Conservation (phyloP, 2,329 filamentous ascomycete genomes). For the Pseudocercospora fuligena region DNA sequence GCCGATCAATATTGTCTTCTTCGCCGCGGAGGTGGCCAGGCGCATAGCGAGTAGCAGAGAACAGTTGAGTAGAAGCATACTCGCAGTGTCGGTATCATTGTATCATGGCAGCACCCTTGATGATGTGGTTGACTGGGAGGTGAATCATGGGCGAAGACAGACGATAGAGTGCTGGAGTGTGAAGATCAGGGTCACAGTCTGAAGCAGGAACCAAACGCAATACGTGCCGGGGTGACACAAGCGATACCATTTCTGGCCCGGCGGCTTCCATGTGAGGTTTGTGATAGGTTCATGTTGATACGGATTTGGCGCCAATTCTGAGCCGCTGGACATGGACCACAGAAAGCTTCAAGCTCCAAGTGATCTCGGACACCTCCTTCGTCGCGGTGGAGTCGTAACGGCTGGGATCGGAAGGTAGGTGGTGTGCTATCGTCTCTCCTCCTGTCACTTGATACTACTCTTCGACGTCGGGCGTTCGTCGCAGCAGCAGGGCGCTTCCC, state of each 20-base stretch:
- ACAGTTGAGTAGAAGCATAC: too few relatives aligned
- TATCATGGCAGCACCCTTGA: background rate
- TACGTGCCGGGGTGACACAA: background rate
- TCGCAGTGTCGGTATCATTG: too few relatives aligned
- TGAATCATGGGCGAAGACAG: background rate
- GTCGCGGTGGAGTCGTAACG: background rate
- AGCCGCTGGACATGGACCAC: background rate
- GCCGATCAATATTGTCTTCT: background rate
- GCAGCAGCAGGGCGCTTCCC: background rate
- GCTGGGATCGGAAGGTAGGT: background rate
- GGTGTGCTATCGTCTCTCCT: background rate
- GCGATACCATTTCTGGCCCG: slow-evolving; percentile 1
- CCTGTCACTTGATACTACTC: background rate
- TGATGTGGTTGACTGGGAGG: background rate
- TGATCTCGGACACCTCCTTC: slow-evolving; percentile 1
- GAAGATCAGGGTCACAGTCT: background rate
- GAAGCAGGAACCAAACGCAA: background rate
- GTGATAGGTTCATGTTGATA: background rate
- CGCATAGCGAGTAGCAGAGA: too few relatives aligned
- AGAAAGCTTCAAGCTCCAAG: background rate
- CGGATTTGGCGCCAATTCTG: background rate
- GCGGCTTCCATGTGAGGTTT: background rate
- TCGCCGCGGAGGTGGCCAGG: background rate
- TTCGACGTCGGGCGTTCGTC: too few relatives aligned
- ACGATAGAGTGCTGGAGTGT: background rate